Base-by-base conservation (phyloP, 2,329 filamentous ascomycete genomes). In the Colletotrichum sp. region DNA sequence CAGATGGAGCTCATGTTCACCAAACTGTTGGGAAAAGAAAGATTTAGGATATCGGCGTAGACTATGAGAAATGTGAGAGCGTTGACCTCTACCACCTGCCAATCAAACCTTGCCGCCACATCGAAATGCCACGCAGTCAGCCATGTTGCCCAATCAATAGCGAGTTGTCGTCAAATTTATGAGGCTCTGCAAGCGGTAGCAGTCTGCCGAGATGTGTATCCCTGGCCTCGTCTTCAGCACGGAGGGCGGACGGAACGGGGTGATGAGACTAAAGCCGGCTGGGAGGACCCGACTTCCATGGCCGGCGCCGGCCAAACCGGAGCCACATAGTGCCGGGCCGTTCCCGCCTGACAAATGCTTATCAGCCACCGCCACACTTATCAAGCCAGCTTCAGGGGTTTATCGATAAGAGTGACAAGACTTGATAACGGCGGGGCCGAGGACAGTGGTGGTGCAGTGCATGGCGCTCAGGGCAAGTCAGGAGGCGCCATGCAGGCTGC, bases 401-500 rank as follows among this genome's bases (percentile, higher is more conserved):
- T 72, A 72, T 72, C 72, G 72, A 75, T 72, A 75, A 72, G 30
- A 9, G 10, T 2, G 71, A 52, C 60, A 60, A 65, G 65, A n/a
- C 16, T 28, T 21, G 21, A 28, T 26, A 7, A 16, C 60, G 16
- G 28, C 32, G 24, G 32, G 26, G 26, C 58, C 58, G 58, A 61
- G 13, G 24, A 18, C 28, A 26, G 18, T 60, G 56, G n/a, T 34
- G 56, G 26, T 30, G 16, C 16, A 26, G 8, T 21, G 30, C 43
- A 68, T 66, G 71, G 56, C 71, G 71, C 71, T 73, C 71, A 70
- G 71, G 71, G 71, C 71, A 73, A 70, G 32, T 38, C 71, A 66
- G n/a, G 18, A 32, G 62, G 66, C 56, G 66, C n/a, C 58, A 36
- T 62, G 58, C 56, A 60, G 56, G 26, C 56, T 28, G 55, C 55